phyloP scores from a whole-genome alignment of 352 stramenopile species.

The Pythium folliculosum region DNA sequence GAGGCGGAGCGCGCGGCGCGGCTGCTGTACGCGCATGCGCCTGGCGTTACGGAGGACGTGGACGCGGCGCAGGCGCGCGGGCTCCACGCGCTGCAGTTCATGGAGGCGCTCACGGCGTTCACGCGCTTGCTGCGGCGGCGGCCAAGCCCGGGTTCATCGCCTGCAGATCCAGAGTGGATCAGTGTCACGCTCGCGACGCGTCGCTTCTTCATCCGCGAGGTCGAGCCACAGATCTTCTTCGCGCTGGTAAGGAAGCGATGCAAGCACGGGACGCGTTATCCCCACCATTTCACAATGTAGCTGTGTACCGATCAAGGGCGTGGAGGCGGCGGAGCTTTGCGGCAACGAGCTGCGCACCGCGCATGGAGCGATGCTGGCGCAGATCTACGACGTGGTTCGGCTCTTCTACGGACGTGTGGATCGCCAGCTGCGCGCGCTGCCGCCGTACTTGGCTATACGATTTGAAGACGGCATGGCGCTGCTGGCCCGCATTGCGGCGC shows the following conservation, averaged over 20 bases:
- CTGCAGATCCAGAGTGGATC: constrained; percentile 38
- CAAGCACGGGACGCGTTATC: too few species aligned
- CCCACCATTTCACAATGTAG: too few species aligned
- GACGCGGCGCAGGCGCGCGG: not conserved
- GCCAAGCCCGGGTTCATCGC: not conserved
- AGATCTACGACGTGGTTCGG: constrained; percentile 54
- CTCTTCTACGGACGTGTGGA: constrained; percentile 61
- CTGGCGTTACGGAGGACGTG: not conserved
- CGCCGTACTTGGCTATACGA: not conserved
- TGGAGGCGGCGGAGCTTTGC: not conserved
- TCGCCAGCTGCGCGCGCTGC: constrained; percentile 31
- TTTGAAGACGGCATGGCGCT: constrained; percentile 54
- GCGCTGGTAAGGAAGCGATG: constrained; percentile 41
- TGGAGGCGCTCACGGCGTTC: constrained; percentile 58
- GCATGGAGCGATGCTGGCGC: constrained; percentile 41
- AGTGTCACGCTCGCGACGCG: constrained; percentile 47
- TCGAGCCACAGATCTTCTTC: constrained; percentile 65
- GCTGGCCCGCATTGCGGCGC: constrained; percentile 37
- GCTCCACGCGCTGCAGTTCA: constrained; percentile 48
- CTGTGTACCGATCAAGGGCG: constrained; percentile 6
- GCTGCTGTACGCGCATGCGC: constrained; percentile 43
- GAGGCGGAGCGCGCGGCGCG: constrained; percentile 52
- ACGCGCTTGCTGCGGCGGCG: constrained; percentile 36
- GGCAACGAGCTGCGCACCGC: constrained; percentile 41
- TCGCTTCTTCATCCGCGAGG: constrained; percentile 48